These are phyloP conservation scores for Tricholoma flavovirens DNA, from an alignment of 768 basidiomycete species.

Conservation along the genomic window DNA sequence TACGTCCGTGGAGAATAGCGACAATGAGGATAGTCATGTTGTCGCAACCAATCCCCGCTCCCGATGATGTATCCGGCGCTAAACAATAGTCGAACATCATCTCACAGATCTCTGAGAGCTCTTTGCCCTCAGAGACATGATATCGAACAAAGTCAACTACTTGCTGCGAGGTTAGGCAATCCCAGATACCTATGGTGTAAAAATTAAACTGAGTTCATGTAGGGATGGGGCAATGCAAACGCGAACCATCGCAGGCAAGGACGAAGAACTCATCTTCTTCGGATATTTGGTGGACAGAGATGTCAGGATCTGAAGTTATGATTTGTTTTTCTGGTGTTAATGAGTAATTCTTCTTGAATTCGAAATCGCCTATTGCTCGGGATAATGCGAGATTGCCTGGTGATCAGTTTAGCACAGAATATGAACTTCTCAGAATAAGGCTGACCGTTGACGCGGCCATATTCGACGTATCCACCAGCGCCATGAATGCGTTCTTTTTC, in stretches of 20 bases:
- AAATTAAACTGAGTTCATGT: background rate
- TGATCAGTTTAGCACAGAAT: constrained; percentile 1
- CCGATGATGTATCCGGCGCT: constrained; percentile 87
- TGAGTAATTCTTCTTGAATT: constrained; percentile 91
- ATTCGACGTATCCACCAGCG: constrained; percentile 96
- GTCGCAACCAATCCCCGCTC: constrained; percentile 93
- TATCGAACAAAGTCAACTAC: constrained; percentile 85
- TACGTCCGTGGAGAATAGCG: constrained; percentile 79
- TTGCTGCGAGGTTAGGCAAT: constrained; percentile 91
- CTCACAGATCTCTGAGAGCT: constrained; percentile 81
- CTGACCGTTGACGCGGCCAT: constrained; percentile 91
- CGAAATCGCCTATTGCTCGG: constrained; percentile 94
- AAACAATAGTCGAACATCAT: constrained; percentile 89
- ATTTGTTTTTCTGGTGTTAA: constrained; percentile 85
- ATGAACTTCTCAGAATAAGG: constrained; percentile 5
- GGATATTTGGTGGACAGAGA: constrained; percentile 74
- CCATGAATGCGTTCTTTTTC: constrained; percentile 83
- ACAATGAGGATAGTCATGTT: constrained; percentile 97
- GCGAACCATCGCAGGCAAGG: constrained; percentile 92
- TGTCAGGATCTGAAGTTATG: constrained; percentile 92
- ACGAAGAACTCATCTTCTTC: constrained; percentile 95
- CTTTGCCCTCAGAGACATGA: constrained; percentile 71
- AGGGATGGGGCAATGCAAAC: constrained; percentile 1
- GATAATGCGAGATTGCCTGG: constrained; percentile 93
- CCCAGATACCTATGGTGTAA: constrained; percentile 86